A percentile compares a stretch with the other conserved stretches of the same genome.
Evolutionary conservation across 2,329 filamentous ascomycete species (phyloP).

Genomic region (Verticillium klebahnii): DNA sequence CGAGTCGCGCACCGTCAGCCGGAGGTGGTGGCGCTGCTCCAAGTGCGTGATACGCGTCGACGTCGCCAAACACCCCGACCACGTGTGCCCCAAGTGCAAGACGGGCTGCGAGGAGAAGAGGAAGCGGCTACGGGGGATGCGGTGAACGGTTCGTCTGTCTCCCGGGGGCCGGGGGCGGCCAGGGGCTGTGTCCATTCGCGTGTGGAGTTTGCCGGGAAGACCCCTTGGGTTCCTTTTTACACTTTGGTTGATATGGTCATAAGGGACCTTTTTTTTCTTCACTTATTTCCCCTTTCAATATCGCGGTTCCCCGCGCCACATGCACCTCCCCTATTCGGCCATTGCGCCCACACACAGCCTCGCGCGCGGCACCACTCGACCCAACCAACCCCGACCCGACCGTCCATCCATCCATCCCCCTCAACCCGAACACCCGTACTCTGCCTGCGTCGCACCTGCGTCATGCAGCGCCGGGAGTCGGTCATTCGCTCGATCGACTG

Average conservation of each 20-base stretch:
- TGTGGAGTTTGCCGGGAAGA: not conserved
- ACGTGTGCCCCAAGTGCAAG: conserved; percentile 42
- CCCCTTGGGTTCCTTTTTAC: not conserved
- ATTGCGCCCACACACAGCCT: not conserved
- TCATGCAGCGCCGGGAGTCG: not conserved
- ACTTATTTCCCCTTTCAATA: not conserved
- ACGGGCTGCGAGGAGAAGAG: conserved; percentile 39
- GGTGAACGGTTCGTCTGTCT: not conserved
- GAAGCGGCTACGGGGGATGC: conserved; percentile 15
- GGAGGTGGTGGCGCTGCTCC: conserved; percentile 49
- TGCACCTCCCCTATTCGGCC: not conserved
- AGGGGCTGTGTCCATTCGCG: not conserved
- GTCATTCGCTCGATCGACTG: not conserved
- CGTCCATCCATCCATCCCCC: not conserved
- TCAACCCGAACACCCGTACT: not conserved
- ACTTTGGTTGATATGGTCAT: not conserved
- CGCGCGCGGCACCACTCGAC: not conserved
- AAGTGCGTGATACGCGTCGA: conserved; percentile 44
- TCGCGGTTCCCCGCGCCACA: not conserved
- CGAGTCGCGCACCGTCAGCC: conserved; percentile 30
- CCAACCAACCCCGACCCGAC: not conserved
- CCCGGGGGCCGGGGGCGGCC: no score
- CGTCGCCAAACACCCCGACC: conserved; percentile 23
- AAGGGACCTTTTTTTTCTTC: no score
- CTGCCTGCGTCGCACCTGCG: not conserved